Conservation (phyloP, 2,329 filamentous ascomycete species). For the Neodidymelliopsis sp. region DNA sequence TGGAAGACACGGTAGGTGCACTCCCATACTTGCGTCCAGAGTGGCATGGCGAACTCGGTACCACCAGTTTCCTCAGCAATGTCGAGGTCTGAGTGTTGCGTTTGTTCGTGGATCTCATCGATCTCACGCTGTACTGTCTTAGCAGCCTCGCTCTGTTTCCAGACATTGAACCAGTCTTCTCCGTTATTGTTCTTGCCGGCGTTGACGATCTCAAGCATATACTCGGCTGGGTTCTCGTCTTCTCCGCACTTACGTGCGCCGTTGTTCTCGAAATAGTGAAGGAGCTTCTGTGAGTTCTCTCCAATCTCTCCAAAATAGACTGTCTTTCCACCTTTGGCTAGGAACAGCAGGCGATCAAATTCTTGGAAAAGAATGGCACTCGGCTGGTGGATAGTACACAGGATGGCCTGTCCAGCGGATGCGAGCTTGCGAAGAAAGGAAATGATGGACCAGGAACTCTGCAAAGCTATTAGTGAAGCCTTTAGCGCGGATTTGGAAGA, state of each 20-base stretch:
- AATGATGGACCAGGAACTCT: constrained; percentile 68
- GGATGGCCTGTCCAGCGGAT: constrained; percentile 54
- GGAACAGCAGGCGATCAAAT: constrained; percentile 55
- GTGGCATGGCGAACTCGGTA: constrained; percentile 55
- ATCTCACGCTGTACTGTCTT: constrained; percentile 47
- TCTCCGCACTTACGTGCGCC: constrained; percentile 67
- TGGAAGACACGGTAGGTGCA: constrained; percentile 54
- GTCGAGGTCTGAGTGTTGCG: constrained; percentile 33
- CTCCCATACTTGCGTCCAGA: constrained; percentile 42
- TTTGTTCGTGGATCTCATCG: constrained; percentile 50
- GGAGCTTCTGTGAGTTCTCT: constrained; percentile 49
- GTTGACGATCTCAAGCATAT: constrained; percentile 67
- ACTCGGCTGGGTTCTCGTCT: constrained; percentile 77
- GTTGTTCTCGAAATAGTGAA: constrained; percentile 66
- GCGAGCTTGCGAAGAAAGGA: constrained; percentile 69
- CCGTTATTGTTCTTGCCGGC: constrained; percentile 41
- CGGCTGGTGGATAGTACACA: constrained; percentile 59
- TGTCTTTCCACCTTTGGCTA: constrained; percentile 54
- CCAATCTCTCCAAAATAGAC: constrained; percentile 59
- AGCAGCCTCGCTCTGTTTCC: constrained; percentile 40
- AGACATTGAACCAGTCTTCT: constrained; percentile 52
- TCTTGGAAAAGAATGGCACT: constrained; percentile 54
- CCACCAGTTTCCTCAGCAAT: constrained; percentile 45
- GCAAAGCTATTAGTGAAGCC: too few species aligned
- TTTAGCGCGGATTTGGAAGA: too few species aligned